A percentile compares a stretch with the other conserved stretches of the same genome.
These are phyloP conservation scores for Phanerodontia chrysosporium DNA, from an alignment of 768 basidiomycete genomes.

Conservation along the genomic window DNA sequence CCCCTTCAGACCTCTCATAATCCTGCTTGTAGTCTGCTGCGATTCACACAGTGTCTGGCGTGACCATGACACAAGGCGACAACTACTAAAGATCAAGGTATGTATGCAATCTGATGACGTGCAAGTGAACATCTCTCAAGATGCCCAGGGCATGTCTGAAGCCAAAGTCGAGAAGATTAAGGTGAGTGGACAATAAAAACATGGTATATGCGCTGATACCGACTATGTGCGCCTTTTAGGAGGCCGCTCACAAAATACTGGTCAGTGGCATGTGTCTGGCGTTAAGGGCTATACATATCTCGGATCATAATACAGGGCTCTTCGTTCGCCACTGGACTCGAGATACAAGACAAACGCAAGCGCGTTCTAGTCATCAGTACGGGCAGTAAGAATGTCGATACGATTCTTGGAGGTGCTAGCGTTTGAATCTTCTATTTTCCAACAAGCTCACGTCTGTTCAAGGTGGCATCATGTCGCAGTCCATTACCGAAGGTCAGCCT, in stretches of 20 bases:
- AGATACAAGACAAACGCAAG: conserved; percentile 83
- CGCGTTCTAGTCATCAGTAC: conserved; percentile 83
- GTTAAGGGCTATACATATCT: not conserved
- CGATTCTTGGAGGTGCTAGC: conserved; percentile 80
- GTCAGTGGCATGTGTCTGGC: conserved; percentile 34
- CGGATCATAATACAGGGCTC: conserved; percentile 57
- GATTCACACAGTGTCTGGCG: conserved; percentile 81
- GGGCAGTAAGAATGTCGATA: conserved; percentile 88
- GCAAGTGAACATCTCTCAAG: too few relatives aligned
- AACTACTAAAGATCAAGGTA: conserved; percentile 92
- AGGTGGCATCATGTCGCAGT: conserved; percentile 88
- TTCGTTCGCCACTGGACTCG: conserved; percentile 87
- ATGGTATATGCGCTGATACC: not conserved
- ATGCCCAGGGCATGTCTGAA: conserved; percentile 82
- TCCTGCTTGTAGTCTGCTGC: conserved; percentile 54
- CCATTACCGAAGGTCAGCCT: conserved; percentile 80
- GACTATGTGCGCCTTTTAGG: conserved; percentile 39
- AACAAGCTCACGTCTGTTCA: not conserved
- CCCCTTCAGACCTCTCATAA: not conserved
- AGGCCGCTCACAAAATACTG: conserved; percentile 84
- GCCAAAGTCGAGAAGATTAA: conserved; percentile 98
- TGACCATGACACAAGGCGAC: conserved; percentile 90
- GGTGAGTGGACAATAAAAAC: conserved; percentile 32
- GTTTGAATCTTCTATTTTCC: not conserved
- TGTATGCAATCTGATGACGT: too few relatives aligned